Evolutionary conservation across 1,284 basidiomycete genomes (phyloP).

Genomic region (Fistulinella staudtii): DNA sequence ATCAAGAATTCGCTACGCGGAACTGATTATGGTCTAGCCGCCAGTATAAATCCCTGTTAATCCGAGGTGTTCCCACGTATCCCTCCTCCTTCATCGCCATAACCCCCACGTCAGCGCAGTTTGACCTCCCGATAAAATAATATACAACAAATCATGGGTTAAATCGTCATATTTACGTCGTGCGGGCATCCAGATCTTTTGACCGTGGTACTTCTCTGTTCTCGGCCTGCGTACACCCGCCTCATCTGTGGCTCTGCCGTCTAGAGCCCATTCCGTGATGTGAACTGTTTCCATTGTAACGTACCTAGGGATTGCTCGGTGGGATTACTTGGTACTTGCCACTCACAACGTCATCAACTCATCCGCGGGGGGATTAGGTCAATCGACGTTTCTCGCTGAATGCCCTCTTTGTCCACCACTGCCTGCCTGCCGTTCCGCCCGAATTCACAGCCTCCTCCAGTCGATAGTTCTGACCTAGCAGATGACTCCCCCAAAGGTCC

Average conservation of each 20-base stretch:
- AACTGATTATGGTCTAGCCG: too few species aligned
- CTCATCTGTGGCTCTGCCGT: slow-evolving; percentile 6
- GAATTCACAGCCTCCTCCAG: too few species aligned
- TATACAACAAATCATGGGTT: slow-evolving; percentile 11
- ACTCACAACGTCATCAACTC: too few species aligned
- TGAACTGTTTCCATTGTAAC: slow-evolving; percentile 6
- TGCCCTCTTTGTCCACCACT: background rate
- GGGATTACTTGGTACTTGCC: too few species aligned
- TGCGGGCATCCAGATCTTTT: slow-evolving; percentile 1
- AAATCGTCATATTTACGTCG: slow-evolving; percentile 4
- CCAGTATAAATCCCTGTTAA: background rate
- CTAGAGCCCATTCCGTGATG: too few species aligned
- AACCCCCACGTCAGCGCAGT: slow-evolving; percentile 7
- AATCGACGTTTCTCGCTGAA: too few species aligned
- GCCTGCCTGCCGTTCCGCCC: too few species aligned
- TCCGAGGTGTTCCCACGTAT: slow-evolving; percentile 18
- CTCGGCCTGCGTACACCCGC: slow-evolving; percentile 1
- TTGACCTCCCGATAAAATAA: slow-evolving; percentile 11
- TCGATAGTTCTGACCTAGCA: too few species aligned
- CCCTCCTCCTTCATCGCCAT: slow-evolving; percentile 11
- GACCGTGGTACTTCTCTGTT: slow-evolving; percentile 15
- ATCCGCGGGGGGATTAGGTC: background rate
- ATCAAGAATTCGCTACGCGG: too few species aligned
- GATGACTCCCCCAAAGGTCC: too few species aligned
- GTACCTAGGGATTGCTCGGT: background rate